Conservation (phyloP, 768 basidiomycete genomes). For the Leccinum boreale region DNA sequence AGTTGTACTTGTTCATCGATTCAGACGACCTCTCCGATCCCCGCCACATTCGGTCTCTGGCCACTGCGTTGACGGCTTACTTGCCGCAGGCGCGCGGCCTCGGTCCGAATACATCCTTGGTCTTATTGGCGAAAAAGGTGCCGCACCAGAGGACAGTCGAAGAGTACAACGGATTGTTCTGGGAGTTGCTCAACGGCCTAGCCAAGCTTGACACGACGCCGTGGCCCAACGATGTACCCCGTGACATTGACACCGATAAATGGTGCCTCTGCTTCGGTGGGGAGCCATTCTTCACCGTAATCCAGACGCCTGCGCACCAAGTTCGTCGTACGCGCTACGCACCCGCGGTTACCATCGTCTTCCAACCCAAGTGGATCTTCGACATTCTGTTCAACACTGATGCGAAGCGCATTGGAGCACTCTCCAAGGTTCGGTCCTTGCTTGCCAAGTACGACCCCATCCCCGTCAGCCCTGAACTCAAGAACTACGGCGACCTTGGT, state of each 20-base stretch:
- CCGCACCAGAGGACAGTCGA: constrained; percentile 9
- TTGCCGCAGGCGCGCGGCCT: constrained; percentile 15
- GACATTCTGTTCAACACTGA: constrained; percentile 20
- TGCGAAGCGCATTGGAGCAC: constrained; percentile 17
- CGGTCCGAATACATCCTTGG: constrained; percentile 21
- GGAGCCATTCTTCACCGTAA: constrained; percentile 20
- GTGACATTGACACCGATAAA: constrained; percentile 19
- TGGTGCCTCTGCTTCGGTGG: constrained; percentile 24
- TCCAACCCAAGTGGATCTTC: constrained; percentile 25
- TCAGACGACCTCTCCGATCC: constrained; percentile 21
- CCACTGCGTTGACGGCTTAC: constrained; percentile 11
- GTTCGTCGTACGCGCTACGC: constrained; percentile 21
- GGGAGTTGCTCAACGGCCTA: constrained; percentile 19
- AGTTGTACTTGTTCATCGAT: constrained; percentile 21
- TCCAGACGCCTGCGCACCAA: constrained; percentile 21
- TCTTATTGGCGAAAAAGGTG: constrained; percentile 16
- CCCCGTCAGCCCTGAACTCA: constrained; percentile 20
- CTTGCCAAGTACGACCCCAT: constrained; percentile 20
- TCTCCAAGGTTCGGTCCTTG: constrained; percentile 16
- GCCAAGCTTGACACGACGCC: constrained; percentile 16
- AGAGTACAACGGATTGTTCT: constrained; percentile 19
- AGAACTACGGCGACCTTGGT: constrained; percentile 20
- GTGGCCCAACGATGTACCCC: constrained; percentile 15
- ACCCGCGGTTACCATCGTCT: constrained; percentile 19
- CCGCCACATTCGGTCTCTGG: constrained; percentile 19